Conservation (phyloP, 1,139 yeast genomes). For the Blastobotrys raffinosifermentans region DNA sequence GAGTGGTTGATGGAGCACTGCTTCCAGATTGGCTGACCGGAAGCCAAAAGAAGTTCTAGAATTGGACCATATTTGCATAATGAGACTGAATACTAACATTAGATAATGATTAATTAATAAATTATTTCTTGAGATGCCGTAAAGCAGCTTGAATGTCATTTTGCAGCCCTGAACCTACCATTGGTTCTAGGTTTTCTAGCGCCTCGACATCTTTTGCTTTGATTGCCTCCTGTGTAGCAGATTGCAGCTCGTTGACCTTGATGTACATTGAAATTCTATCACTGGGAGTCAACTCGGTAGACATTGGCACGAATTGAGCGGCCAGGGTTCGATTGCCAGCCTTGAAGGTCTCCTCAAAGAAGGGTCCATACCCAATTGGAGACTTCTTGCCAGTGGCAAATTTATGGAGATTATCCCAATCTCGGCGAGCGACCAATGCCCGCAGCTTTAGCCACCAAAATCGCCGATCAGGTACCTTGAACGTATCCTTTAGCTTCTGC, state of each 20-base stretch:
- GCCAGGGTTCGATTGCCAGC: conserved; percentile 46
- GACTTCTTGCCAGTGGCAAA: conserved; percentile 49
- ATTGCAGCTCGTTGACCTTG: conserved; percentile 46
- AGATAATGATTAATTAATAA: not conserved
- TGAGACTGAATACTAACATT: no score
- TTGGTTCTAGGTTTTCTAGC: conserved; percentile 36
- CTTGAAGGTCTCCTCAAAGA: conserved; percentile 48
- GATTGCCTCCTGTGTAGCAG: conserved; percentile 58
- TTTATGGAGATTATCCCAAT: conserved; percentile 56
- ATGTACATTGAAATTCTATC: conserved; percentile 47
- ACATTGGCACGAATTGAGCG: conserved; percentile 35
- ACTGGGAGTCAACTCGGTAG: conserved; percentile 32
- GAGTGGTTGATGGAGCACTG: conserved; percentile 45
- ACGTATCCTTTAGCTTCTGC: conserved; percentile 49
- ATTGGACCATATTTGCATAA: not conserved
- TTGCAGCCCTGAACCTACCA: conserved; percentile 29
- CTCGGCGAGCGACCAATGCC: conserved; percentile 45
- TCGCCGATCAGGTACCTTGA: conserved; percentile 58
- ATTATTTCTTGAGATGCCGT: conserved; percentile 6
- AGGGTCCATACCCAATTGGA: conserved; percentile 68
- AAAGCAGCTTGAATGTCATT: conserved; percentile 25
- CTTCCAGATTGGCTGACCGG: conserved; percentile 81
- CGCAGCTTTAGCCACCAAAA: conserved; percentile 59
- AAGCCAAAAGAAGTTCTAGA: not conserved
- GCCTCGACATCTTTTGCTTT: conserved; percentile 46